phyloP scores from a whole-genome alignment of 768 basidiomycete genomes.

The Mycena vitilis region DNA sequence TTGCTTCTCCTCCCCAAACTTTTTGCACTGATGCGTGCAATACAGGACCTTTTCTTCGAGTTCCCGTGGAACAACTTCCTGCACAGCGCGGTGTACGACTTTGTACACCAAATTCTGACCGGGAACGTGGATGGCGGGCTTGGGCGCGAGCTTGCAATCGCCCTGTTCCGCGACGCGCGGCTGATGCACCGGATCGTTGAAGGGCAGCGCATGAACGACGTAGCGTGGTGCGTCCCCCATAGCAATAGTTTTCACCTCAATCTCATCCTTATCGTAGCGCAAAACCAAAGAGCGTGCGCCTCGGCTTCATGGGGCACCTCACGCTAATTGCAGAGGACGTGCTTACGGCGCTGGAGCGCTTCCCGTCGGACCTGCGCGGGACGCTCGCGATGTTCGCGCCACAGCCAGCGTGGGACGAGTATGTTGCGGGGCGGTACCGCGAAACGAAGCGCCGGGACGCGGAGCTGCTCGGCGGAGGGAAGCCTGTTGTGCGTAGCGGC shows the following conservation, averaged over 20 bases:
- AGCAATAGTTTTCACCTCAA: neutral
- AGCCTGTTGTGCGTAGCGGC: constrained; percentile 64
- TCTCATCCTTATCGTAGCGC: constrained; percentile 50
- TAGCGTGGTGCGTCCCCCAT: constrained; percentile 66
- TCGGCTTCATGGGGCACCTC: constrained; percentile 98
- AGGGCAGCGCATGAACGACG: constrained; percentile 84
- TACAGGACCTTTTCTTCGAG: constrained; percentile 92
- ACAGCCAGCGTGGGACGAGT: constrained; percentile 87
- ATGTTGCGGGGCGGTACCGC: constrained; percentile 84
- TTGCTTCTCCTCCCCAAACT: constrained; percentile 35
- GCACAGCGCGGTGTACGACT: constrained; percentile 95
- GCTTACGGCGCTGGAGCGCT: constrained; percentile 88
- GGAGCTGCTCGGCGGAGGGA: constrained; percentile 86
- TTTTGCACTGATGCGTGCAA: neutral
- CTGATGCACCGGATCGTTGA: constrained; percentile 90
- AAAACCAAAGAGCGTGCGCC: constrained; percentile 80
- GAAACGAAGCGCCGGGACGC: constrained; percentile 89
- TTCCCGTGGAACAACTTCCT: constrained; percentile 99
- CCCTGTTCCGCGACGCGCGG: constrained; percentile 87
- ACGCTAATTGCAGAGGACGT: constrained; percentile 96
- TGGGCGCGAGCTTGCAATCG: constrained; percentile 86
- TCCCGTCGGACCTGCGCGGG: constrained; percentile 80
- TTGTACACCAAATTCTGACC: constrained; percentile 94
- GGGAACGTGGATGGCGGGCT: constrained; percentile 72
- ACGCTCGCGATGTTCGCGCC: constrained; percentile 77